phyloP scores from a whole-genome alignment of 345 rosid genomes.

The Rhodomyrtus tomentosa region DNA sequence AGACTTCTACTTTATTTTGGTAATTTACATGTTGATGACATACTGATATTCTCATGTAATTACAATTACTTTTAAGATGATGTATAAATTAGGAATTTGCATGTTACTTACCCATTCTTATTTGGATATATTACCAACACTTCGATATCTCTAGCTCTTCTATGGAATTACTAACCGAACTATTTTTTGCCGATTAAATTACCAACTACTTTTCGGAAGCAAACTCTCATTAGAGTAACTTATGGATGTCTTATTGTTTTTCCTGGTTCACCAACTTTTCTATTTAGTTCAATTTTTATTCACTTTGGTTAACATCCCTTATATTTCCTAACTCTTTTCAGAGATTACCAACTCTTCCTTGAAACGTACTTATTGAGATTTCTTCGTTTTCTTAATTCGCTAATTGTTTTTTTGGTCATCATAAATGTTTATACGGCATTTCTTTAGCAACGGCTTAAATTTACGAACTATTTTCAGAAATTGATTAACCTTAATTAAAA shows the following conservation, averaged over 20 bases:
- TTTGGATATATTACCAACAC: not conserved
- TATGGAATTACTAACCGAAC: not conserved
- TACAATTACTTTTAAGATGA: not conserved
- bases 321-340: not conserved
- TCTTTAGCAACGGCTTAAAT: not conserved
- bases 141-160: not conserved
- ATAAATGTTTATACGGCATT: not conserved
- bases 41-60: not conserved
- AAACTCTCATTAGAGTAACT: not conserved
- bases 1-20: rapidly evolving
- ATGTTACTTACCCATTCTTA: not conserved
- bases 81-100: not conserved
- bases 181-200: not conserved
- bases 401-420: not conserved
- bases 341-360: not conserved
- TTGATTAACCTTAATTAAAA: not conserved
- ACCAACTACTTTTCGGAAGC: not conserved
- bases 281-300: not conserved
- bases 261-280: not conserved
- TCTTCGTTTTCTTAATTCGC: not conserved
- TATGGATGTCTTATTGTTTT: not conserved
- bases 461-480: not conserved
- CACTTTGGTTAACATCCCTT: not conserved
- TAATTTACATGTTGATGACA: not conserved
- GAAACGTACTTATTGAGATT: not conserved